Percentiles rank a stretch among this genome's conserved stretches.
Conservation (phyloP, 768 basidiomycete genomes). For the Candolleomyces efflorescens region DNA sequence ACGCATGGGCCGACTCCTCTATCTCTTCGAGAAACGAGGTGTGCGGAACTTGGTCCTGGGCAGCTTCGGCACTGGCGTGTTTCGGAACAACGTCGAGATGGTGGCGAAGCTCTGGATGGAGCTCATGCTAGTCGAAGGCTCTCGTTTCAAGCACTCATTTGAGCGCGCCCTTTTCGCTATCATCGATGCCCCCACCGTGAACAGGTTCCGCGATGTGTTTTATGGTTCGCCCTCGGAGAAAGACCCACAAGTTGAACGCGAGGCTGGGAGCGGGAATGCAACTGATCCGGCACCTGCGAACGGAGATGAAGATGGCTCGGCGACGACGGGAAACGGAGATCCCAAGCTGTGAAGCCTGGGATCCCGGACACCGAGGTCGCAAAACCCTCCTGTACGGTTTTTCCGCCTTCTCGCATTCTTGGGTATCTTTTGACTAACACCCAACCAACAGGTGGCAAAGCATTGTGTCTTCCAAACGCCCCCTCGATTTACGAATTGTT, state of each 20-base stretch:
- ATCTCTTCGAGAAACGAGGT: slow-evolving; percentile 56
- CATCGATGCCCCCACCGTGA: slow-evolving; percentile 11
- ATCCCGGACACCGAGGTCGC: no score
- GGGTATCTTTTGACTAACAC: no score
- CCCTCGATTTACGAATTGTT: neutral
- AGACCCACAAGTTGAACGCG: neutral
- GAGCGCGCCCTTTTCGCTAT: slow-evolving; percentile 66
- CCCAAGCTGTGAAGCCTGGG: neutral
- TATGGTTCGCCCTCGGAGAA: neutral
- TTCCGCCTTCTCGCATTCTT: neutral
- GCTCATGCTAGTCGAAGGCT: slow-evolving; percentile 41
- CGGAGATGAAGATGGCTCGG: neutral
- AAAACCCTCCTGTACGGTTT: neutral
- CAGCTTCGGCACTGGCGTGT: slow-evolving; percentile 74
- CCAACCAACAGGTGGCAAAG: no score
- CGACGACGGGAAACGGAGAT: neutral
- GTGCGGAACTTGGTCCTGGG: slow-evolving; percentile 62
- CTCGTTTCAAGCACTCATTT: slow-evolving; percentile 56
- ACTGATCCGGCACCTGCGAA: neutral
- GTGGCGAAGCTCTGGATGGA: slow-evolving; percentile 65
- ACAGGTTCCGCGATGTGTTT: neutral
- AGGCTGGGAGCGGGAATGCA: neutral
- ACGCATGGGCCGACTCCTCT: slow-evolving; percentile 63
- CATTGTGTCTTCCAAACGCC: no score
- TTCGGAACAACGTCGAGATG: slow-evolving; percentile 51